Conservation (phyloP, 1,139 yeast genomes). For the Casaregolazyma lundiana region DNA sequence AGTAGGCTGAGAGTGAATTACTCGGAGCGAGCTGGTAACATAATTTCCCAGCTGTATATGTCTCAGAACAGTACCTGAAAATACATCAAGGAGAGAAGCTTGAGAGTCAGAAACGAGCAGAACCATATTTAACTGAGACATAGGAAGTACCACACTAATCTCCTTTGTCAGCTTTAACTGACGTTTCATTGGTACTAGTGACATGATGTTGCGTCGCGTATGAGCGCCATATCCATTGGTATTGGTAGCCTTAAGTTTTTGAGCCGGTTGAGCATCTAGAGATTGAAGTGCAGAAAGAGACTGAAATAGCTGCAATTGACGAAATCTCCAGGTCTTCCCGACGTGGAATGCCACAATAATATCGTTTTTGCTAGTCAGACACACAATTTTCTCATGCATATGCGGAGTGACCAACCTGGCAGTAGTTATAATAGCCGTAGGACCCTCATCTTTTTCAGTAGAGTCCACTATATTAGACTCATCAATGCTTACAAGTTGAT, state of each 20-base stretch:
- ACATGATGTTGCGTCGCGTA: background rate
- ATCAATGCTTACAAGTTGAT: constrained; percentile 1
- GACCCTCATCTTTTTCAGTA: background rate
- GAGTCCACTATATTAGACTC: background rate
- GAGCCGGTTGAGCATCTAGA: background rate
- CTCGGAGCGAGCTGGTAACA: constrained; percentile 56
- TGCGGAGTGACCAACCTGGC: constrained; percentile 50
- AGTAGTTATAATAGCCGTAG: background rate
- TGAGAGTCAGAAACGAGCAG: constrained; percentile 24
- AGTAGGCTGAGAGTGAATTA: constrained; percentile 77
- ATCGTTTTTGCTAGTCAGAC: constrained; percentile 48
- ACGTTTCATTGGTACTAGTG: constrained; percentile 17
- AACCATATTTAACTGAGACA: constrained; percentile 32
- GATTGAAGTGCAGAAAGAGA: constrained; percentile 18
- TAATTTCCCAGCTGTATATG: constrained; percentile 57
- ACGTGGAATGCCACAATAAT: constrained; percentile 60
- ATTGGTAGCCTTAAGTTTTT: background rate
- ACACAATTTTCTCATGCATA: constrained; percentile 66
- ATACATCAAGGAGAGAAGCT: constrained; percentile 58
- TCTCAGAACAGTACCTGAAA: constrained; percentile 61
- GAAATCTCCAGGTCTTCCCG: constrained; percentile 62
- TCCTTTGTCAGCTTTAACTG: constrained; percentile 17
- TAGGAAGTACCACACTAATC: constrained; percentile 22
- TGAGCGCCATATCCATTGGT: constrained; percentile 1
- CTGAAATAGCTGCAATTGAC: constrained; percentile 46